Base-by-base conservation (phyloP, 371 early-diverging fungal species). In the Capniomyces stellatus region DNA sequence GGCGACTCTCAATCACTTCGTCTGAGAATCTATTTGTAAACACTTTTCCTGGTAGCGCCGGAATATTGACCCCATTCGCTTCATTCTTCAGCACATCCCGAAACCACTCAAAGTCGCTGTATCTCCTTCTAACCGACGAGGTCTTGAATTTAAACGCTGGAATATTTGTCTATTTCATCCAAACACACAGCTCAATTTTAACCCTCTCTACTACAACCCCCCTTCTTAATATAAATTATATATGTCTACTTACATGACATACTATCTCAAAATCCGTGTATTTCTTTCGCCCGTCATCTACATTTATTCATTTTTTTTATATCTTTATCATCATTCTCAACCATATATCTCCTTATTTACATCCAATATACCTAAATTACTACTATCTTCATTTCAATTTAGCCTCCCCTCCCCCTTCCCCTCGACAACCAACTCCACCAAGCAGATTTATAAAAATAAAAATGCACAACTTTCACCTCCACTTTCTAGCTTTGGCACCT, bases 51-150 rank as follows among this genome's bases (percentile, higher is more conserved):
- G 98, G 98, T 39, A 97, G 75, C 29, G 83, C 76, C 43, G 98
- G 98, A 35, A 97, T 88, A 64, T 89, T 92, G 51, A 97, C 97
- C 58, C 89, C 77, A 46, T 76, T 70, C 18, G 82, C 81, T 64
- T 97, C 95, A 21, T 87, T 75, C 67, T 92, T 92, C 55, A 97
- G 72, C 24, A 82, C 83, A 64, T 93, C 92, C 51, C 89, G 71
- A 70, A 94, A 88, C 95, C 94, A 95, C 67, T 94, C 98, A 66
- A 95, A 97, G 61, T 97, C 98, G 64, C 87, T 87, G 71, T 94
- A 97, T 51, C 98, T 77, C 61, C 98, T 74, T 29, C 95, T 80
- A 27, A 95, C 95, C 22, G 73, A 64, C 4, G 89, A 89, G 21
- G 75, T 64, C 58, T 79, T 82, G 54, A 85, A 59, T 69, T 95